phyloP scores from a whole-genome alignment of 257 asterid species.

The Rauvolfia tetraphylla region DNA sequence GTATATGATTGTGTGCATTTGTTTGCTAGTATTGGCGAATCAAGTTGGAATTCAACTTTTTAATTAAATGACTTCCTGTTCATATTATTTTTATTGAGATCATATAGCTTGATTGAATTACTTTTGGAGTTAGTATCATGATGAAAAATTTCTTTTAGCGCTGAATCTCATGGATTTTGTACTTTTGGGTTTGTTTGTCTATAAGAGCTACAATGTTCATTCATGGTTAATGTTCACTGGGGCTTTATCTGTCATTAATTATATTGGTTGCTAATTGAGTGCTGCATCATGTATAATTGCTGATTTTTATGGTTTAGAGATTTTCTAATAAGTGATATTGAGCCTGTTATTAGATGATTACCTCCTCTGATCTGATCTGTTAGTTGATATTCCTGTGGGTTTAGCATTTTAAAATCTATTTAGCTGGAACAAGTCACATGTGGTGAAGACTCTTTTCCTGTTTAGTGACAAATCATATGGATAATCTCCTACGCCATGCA shows the following conservation, averaged over 20 bases:
- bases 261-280: background rate
- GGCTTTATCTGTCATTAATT: background rate
- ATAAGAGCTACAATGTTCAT: background rate
- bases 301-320: background rate
- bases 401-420: background rate
- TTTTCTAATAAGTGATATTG: background rate
- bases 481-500: background rate
- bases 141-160: background rate
- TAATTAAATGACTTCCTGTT: background rate
- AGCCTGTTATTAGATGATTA: background rate
- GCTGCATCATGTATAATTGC: background rate
- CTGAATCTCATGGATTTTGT: background rate
- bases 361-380: background rate
- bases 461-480: background rate
- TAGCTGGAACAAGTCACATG: background rate
- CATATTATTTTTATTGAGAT: background rate
- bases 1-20: background rate
- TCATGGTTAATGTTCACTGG: background rate
- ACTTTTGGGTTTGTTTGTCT: background rate
- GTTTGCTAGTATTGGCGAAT: background rate
- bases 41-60: background rate
- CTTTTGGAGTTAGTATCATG: background rate
- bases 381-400: background rate
- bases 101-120: background rate
- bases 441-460: background rate